Evolutionary conservation across 331 rosid species (phyloP), one percentile per base, ranked within the genome.

Genomic region (Acacia concinna): DNA sequence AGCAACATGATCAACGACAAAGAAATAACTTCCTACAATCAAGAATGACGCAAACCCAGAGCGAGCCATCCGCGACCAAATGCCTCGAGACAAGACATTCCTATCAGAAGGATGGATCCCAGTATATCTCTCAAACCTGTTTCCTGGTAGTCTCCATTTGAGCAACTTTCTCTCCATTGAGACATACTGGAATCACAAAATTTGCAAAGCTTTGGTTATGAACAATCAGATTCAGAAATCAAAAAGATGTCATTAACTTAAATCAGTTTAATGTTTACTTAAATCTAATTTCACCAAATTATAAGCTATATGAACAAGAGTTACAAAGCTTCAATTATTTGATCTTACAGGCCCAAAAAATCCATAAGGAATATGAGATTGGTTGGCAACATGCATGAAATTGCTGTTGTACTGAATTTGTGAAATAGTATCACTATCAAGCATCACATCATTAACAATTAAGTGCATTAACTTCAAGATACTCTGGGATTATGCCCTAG

Each of bases 51-150:
- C 91, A 66, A 92, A 2, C 47, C 97, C 97, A 84, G 91, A 77
- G 46, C 89, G 87, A 81, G 97, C 89, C 91, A 95, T 87, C 83
- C 97, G 94, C 80, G 82, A 79, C 65, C 91, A 87, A 63, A 91
- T 63, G 70, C 98, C 96, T 1, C 84, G 93, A 81, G 75, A 90
- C 83, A 95, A 81, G 82, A 91, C 75, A 72, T 76, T 87, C 80
- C 96, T 89, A 78, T 95, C 97, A 31, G 93, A 82, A 18, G 97
- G 99, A 83, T 95, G 97, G 77, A 92, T 92, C 73, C 97, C 96
- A 3, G 97, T 85, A 12, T 4, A 20, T 84, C 91, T 87, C 88
- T 93, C 93, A 65, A 95, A 92, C 75, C 84, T 83, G 41, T 85
- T 91, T 79, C 99, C 97, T 0, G 91, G 88, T 69, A 30, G 84